Conservation (phyloP, 805 yeast genomes). For the Pichia pseudocactophila region DNA sequence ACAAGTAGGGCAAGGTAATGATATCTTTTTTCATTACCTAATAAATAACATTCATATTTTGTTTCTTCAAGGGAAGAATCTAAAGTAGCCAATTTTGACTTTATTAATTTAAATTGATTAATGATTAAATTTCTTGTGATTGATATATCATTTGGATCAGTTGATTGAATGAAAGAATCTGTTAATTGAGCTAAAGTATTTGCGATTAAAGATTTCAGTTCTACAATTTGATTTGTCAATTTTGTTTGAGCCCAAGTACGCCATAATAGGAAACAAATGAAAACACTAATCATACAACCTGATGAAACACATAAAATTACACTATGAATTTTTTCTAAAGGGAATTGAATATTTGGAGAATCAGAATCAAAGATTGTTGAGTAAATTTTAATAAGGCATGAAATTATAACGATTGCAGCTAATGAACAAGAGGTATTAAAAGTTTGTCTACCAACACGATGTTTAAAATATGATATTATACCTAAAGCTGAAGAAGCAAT, state of each 20-base stretch:
- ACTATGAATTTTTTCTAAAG: slow-evolving; percentile 43
- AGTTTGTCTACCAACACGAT: slow-evolving; percentile 53
- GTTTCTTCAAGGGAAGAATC: slow-evolving; percentile 45
- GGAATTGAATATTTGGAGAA: slow-evolving; percentile 34
- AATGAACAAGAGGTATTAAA: slow-evolving; percentile 77
- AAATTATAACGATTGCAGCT: slow-evolving; percentile 61
- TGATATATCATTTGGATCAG: not conserved
- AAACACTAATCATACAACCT: slow-evolving; percentile 54
- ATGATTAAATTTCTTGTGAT: slow-evolving; percentile 9
- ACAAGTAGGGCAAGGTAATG: slow-evolving; percentile 37
- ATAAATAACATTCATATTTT: slow-evolving; percentile 45
- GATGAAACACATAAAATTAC: slow-evolving; percentile 47
- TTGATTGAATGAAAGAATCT: slow-evolving; percentile 43
- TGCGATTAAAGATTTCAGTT: slow-evolving; percentile 37
- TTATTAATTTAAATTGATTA: slow-evolving; percentile 30
- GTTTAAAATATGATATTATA: slow-evolving; percentile 59
- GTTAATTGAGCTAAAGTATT: slow-evolving; percentile 32
- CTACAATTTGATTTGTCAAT: slow-evolving; percentile 2
- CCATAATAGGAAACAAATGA: slow-evolving; percentile 54
- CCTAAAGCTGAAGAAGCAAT: slow-evolving; percentile 51
- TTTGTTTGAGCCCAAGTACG: slow-evolving; percentile 7
- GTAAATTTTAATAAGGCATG: slow-evolving; percentile 62
- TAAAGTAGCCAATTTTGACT: slow-evolving; percentile 32
- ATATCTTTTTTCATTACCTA: slow-evolving; percentile 51
- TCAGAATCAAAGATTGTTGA: slow-evolving; percentile 46